A percentile compares a stretch with the other conserved stretches of the same genome.
These are phyloP conservation scores for Prunella vulgaris DNA, from an alignment of 257 asterid genomes.

Conservation along the genomic window DNA sequence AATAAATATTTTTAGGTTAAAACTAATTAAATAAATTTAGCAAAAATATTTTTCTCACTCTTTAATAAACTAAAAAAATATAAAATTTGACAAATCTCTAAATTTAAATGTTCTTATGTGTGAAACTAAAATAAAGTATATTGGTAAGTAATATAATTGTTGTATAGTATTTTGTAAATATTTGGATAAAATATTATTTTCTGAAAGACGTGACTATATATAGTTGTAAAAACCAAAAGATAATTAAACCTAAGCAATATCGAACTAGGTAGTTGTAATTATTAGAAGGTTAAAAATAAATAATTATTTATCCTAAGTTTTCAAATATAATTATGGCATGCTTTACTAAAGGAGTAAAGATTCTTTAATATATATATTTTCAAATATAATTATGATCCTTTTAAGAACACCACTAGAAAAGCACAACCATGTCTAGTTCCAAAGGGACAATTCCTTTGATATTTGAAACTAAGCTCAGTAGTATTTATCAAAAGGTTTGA, in stretches of 20 bases:
- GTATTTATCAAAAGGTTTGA: neutral
- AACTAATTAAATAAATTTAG: too few species aligned
- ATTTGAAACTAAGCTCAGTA: neutral
- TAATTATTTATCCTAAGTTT: neutral
- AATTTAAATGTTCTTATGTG: too few species aligned
- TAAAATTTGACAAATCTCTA: too few species aligned
- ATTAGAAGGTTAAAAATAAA: neutral
- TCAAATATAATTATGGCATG: slow-evolving; percentile 9
- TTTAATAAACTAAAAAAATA: too few species aligned
- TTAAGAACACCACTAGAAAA: slow-evolving; percentile 15
- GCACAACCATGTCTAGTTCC: slow-evolving; percentile 25
- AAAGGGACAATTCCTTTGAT: slow-evolving; percentile 15
- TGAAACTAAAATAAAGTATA: too few species aligned
- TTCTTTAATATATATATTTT: slow-evolving; percentile 1
- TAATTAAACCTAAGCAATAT: neutral
- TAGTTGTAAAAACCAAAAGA: slow-evolving; percentile 6
- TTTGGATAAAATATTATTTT: too few species aligned
- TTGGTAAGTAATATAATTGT: too few species aligned
- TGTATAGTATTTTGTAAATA: too few species aligned
- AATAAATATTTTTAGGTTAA: too few species aligned
- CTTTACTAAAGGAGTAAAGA: slow-evolving; percentile 16
- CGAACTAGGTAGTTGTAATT: neutral
- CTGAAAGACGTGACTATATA: too few species aligned
- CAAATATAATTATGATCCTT: neutral
- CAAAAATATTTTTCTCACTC: too few species aligned